These are phyloP conservation scores for Hirschioporus abietinus DNA, from an alignment of 768 basidiomycete species.

Conservation along the genomic window DNA sequence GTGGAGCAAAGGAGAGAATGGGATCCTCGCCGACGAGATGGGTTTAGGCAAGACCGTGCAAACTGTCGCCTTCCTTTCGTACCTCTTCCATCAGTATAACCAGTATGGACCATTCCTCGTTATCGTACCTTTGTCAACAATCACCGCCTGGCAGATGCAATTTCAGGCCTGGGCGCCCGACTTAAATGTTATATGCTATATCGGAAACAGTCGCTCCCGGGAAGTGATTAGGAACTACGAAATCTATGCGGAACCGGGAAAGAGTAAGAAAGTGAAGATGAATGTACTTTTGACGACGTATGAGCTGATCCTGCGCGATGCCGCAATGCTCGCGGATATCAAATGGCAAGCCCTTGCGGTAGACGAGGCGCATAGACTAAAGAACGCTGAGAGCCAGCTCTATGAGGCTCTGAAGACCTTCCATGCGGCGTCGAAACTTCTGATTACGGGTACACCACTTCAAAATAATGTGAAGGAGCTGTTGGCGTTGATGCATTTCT, in stretches of 20 bases:
- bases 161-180: constrained; percentile 95
- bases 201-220: constrained; percentile 81
- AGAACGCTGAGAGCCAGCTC: constrained; percentile 95
- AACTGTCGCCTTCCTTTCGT: constrained; percentile 91
- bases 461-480: constrained; percentile 99
- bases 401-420: constrained; percentile 93
- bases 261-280: constrained; percentile 90
- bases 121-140: constrained; percentile 96
- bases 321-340: constrained; percentile 83
- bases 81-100: constrained; percentile 84
- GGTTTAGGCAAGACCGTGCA: constrained; percentile 99
- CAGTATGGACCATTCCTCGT: constrained; percentile 98
- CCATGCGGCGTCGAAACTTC: constrained; percentile 83
- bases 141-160: constrained; percentile 96
- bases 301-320: constrained; percentile 88
- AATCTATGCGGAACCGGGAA: constrained; percentile 55
- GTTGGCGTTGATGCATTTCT: constrained; percentile 96
- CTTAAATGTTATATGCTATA: constrained; percentile 94
- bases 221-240: constrained; percentile 91
- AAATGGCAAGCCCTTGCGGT: constrained; percentile 98
- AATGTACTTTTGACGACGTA: constrained; percentile 97
- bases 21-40: constrained; percentile 99
- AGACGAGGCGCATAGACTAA: constrained; percentile 97
- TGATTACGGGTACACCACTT: constrained; percentile 96
- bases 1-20: constrained; percentile 93